Conservation (phyloP, 257 asterid species). For the Rehmannia glutinosa region DNA sequence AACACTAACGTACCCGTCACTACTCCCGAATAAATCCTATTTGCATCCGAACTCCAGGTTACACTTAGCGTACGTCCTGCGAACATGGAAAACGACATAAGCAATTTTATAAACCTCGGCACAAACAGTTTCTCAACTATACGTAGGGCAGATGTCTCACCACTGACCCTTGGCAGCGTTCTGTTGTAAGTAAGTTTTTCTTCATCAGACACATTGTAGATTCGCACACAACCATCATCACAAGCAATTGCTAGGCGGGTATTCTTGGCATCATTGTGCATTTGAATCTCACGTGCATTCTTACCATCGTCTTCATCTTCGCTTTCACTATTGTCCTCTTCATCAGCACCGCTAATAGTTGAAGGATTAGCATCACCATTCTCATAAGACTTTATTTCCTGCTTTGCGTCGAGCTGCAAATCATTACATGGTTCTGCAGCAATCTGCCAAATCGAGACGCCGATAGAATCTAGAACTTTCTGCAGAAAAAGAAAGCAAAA, state of each 20-base stretch:
- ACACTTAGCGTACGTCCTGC: conserved; percentile 79
- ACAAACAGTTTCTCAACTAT: not conserved
- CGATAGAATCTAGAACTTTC: conserved; percentile 72
- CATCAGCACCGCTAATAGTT: conserved; percentile 29
- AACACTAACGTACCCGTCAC: conserved; percentile 68
- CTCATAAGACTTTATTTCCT: conserved; percentile 29
- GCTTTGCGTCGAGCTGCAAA: conserved; percentile 15
- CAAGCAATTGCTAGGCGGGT: conserved; percentile 75
- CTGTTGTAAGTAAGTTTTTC: conserved; percentile 47
- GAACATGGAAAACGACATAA: not conserved
- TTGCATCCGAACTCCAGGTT: conserved; percentile 80
- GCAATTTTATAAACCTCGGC: not conserved
- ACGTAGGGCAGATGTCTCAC: conserved; percentile 62
- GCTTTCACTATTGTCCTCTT: conserved; percentile 46
- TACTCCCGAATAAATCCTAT: conserved; percentile 84
- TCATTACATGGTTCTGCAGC: conserved; percentile 61
- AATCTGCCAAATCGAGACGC: conserved; percentile 87
- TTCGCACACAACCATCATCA: conserved; percentile 91
- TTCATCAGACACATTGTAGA: conserved; percentile 39
- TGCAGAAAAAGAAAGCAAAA: conserved; percentile 33
- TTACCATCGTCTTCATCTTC: conserved; percentile 49
- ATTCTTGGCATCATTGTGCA: conserved; percentile 24
- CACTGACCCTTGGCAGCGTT: conserved; percentile 80
- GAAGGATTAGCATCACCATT: conserved; percentile 47
- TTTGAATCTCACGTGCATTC: conserved; percentile 35